Evolutionary conservation across 805 yeast genomes (phyloP), one percentile per base, ranked within the genome.

Genomic region (Geotrichum ghanense): DNA sequence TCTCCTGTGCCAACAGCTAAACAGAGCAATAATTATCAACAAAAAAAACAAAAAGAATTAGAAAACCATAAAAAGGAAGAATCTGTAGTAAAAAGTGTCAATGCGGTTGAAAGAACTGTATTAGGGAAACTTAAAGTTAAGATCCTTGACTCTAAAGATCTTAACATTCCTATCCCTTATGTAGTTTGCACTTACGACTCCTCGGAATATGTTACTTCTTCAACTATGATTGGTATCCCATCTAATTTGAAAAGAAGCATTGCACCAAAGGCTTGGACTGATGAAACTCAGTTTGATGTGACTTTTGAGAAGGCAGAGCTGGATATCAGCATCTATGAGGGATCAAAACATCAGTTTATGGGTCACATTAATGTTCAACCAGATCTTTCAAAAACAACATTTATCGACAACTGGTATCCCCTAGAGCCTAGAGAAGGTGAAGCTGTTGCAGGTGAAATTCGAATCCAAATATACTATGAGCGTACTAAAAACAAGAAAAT

Each of bases 261-360:
- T 27, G n/a, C 23, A 6, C 42, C 19, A 6, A 22, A 5, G 14
- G 69, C 75, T 23, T 90, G 97, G 95, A 83, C 84, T 59, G 95
- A 89, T 63, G 87, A 87, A 61, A 90, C 97, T 12, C 78, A 79
- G 10, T 90, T 92, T 60, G 98, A 90, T 63, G 95, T 92, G 41
- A 77, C 87, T 37, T 47, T 55, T 40, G 79, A 82, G 39, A 78
- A 74, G 55, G 81, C 95, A 1, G 94, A 84, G 60, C 71, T 92
- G 51, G 95, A 87, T 57, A 78, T 92, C 45, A 83, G 92, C 14
- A 79, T 92, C 25, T 92, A 90, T 65, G 98, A 90, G 63, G 78
- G 79, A 22, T 73, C 76, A 54, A 83, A 83, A 58, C 97, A 90
- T 60, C 73, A 79, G 45, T 90, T 89, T 56, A 68, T 92, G 56